Conservation (phyloP, 192 early-diverging fungal genomes). For the Entomortierella beljakovae region DNA sequence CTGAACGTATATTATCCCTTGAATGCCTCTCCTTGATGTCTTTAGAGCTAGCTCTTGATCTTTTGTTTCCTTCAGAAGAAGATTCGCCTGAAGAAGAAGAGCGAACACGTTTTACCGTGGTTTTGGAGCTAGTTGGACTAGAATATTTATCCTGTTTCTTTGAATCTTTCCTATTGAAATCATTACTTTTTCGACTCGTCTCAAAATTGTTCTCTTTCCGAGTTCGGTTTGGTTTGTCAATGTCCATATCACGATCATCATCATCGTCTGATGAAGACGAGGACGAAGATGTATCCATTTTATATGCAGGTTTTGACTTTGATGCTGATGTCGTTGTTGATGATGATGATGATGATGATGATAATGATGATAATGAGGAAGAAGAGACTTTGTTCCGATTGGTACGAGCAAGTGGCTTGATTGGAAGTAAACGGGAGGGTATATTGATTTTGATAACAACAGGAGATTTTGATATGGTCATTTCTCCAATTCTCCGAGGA, state of each 20-base stretch:
- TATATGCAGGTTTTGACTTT: constrained; percentile 9
- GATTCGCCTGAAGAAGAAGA: constrained; percentile 38
- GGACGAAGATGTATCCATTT: constrained; percentile 24
- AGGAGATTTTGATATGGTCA: constrained; percentile 24
- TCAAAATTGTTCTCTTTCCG: constrained; percentile 12
- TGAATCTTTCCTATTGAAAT: not conserved
- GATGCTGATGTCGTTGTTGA: not conserved
- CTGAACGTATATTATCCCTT: too few species aligned
- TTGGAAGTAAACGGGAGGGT: constrained; percentile 26
- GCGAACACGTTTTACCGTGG: constrained; percentile 10
- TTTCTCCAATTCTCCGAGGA: not conserved
- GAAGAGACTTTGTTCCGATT: constrained; percentile 2
- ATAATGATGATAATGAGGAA: not conserved
- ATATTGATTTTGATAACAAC: constrained; percentile 44
- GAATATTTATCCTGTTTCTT: constrained; percentile 1
- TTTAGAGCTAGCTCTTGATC: constrained; percentile 1
- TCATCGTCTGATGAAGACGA: too few species aligned
- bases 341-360: not conserved
- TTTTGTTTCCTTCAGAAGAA: constrained; percentile 24
- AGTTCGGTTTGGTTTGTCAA: not conserved
- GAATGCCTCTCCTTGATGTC: constrained; percentile 18
- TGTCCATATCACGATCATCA: constrained; percentile 18
- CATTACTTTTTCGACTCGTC: constrained; percentile 4
- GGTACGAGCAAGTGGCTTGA: constrained; percentile 5
- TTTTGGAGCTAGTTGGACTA: constrained; percentile 8